Conservation (phyloP, 768 basidiomycete species). For the Termitomyces eurrhizus region DNA sequence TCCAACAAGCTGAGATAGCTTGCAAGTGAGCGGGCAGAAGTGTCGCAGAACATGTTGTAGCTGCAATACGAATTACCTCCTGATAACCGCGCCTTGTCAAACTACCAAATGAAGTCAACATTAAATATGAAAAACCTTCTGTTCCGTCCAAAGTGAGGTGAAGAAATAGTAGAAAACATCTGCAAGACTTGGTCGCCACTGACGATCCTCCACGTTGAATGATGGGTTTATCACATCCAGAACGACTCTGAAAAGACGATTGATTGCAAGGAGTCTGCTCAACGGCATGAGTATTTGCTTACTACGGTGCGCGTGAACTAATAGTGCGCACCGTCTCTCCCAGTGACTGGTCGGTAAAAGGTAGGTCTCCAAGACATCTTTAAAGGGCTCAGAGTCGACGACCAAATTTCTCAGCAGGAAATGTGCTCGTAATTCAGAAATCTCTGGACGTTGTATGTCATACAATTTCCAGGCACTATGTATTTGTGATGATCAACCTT, state of each 20-base stretch:
- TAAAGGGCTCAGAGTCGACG: constrained; percentile 62
- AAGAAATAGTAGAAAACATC: constrained; percentile 62
- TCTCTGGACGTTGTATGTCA: constrained; percentile 51
- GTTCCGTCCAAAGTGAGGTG: constrained; percentile 58
- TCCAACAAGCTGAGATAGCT: constrained; percentile 65
- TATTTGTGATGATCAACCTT: not conserved
- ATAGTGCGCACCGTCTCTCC: constrained; percentile 45
- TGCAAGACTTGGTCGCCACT: constrained; percentile 62
- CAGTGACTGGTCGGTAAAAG: constrained; percentile 35
- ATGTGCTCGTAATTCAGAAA: constrained; percentile 49
- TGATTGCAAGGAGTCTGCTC: constrained; percentile 46
- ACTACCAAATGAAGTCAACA: not conserved
- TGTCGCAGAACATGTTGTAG: constrained; percentile 53
- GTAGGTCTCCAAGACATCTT: constrained; percentile 39
- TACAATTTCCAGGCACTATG: constrained; percentile 68
- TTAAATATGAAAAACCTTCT: constrained; percentile 37
- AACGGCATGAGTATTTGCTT: not conserved
- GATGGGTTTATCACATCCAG: constrained; percentile 61
- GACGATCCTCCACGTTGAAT: constrained; percentile 58
- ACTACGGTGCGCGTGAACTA: not conserved
- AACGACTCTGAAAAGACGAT: constrained; percentile 59
- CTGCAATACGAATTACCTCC: constrained; percentile 67
- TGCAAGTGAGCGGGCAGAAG: constrained; percentile 65
- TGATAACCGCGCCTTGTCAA: constrained; percentile 20
- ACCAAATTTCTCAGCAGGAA: constrained; percentile 57